These are phyloP conservation scores for Serendipita sp. DNA, from an alignment of 768 basidiomycete species.

Conservation along the genomic window DNA sequence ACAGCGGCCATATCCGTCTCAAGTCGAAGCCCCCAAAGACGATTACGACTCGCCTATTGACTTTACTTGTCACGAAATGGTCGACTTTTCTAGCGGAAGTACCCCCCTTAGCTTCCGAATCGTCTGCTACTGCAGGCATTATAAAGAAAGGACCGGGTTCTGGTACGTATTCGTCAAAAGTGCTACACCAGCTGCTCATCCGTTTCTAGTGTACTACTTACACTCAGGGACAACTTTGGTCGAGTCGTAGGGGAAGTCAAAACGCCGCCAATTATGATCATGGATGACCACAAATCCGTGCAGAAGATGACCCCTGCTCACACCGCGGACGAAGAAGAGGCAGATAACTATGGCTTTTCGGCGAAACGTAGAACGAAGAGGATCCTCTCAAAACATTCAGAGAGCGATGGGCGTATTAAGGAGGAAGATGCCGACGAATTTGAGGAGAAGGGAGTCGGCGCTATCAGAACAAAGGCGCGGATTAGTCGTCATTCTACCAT, in stretches of 20 bases:
- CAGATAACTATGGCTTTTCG: background rate
- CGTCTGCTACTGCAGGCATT: conserved; percentile 97
- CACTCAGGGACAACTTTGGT: conserved; percentile 65
- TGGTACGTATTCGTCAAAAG: conserved; percentile 14
- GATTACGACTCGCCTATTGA: conserved; percentile 19
- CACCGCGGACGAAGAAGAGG: conserved; percentile 13
- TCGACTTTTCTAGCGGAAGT: conserved; percentile 79
- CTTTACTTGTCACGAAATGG: conserved; percentile 83
- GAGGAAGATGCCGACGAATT: background rate
- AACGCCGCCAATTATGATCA: conserved; percentile 92
- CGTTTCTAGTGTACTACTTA: conserved; percentile 55
- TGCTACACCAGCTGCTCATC: background rate
- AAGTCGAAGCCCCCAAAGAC: background rate
- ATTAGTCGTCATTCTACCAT: background rate
- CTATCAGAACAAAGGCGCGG: background rate
- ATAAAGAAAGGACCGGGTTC: conserved; percentile 93
- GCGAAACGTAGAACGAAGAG: background rate
- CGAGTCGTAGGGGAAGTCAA: conserved; percentile 65
- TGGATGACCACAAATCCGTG: conserved; percentile 90
- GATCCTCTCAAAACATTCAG: background rate
- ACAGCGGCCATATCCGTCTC: background rate
- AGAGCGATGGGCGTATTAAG: background rate
- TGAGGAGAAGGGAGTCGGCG: background rate
- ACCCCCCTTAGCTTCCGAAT: conserved; percentile 84
- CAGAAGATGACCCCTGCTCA: conserved; percentile 10